Evolutionary conservation across 192 early-diverging fungal genomes (phyloP).

Genomic region (Podila clonocystis): DNA sequence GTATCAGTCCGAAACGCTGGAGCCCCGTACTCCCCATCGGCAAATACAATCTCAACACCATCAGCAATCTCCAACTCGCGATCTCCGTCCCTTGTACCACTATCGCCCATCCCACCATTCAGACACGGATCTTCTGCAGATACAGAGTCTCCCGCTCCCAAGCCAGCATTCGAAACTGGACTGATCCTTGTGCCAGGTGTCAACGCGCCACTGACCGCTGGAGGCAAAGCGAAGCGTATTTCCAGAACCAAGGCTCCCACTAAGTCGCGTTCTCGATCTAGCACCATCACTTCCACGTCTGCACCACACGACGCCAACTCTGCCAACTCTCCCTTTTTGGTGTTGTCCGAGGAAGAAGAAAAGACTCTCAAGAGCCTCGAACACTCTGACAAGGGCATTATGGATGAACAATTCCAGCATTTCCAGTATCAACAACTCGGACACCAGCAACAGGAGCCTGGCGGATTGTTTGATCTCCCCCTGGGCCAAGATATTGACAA

Average conservation of each 20-base stretch:
- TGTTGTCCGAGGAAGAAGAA: conserved; percentile 46
- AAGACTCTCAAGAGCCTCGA: conserved; percentile 31
- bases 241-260: conserved; percentile 40
- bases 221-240: conserved; percentile 38
- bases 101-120: conserved; percentile 37
- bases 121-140: conserved; percentile 14
- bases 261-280: conserved; percentile 43
- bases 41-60: background rate
- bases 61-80: conserved; percentile 26
- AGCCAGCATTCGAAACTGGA: conserved; percentile 40
- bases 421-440: conserved; percentile 3
- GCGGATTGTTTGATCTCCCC: conserved; percentile 26
- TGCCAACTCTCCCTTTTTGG: conserved; percentile 23
- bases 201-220: conserved; percentile 7
- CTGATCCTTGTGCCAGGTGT: conserved; percentile 26
- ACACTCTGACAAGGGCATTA: background rate
- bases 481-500: conserved; percentile 11
- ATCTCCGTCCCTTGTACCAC: conserved; percentile 35
- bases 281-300: conserved; percentile 23
- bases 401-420: background rate
- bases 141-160: conserved; percentile 15
- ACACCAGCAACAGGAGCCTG: conserved; percentile 6
- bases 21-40: conserved; percentile 44
- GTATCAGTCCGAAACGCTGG: conserved; percentile 35
- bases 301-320: background rate